Evolutionary conservation across 257 asterid species (phyloP).

Genomic region (Fraxinus pennsylvanica): DNA sequence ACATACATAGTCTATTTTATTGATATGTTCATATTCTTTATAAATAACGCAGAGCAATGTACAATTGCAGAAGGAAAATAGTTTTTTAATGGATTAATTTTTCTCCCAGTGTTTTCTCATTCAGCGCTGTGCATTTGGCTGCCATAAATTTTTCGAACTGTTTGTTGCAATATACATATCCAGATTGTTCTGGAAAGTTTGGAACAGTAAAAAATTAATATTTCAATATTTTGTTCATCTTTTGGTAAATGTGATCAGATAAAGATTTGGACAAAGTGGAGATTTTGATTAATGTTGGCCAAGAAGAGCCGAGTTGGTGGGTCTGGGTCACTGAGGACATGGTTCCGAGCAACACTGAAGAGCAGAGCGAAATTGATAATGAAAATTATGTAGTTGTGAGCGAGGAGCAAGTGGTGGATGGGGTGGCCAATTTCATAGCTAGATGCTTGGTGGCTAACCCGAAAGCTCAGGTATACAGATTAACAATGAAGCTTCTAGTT

Average conservation of each 20-base stretch:
- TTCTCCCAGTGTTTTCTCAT: too few relatives aligned
- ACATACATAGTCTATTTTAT: too few relatives aligned
- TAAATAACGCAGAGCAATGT: neutral
- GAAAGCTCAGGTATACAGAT: slow-evolving; percentile 69
- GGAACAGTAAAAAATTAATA: neutral
- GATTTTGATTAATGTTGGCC: slow-evolving; percentile 60
- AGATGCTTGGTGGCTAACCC: slow-evolving; percentile 76
- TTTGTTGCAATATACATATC: neutral
- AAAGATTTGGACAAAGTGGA: slow-evolving; percentile 65
- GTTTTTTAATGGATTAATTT: too few relatives aligned
- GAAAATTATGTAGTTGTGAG: slow-evolving; percentile 71
- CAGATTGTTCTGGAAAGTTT: neutral
- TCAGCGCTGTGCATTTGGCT: neutral
- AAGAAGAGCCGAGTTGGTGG: slow-evolving; percentile 90
- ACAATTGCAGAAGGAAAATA: neutral
- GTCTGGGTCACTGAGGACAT: slow-evolving; percentile 85
- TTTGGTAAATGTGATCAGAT: slow-evolving; percentile 36
- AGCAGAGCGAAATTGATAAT: slow-evolving; percentile 67
- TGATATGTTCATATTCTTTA: too few relatives aligned
- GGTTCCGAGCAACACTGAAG: slow-evolving; percentile 55
- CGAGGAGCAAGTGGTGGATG: slow-evolving; percentile 85
- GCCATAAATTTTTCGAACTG: neutral
- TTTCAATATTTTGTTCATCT: neutral
- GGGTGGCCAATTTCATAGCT: slow-evolving; percentile 88
- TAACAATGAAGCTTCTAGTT: neutral